Evolutionary conservation across 768 basidiomycete species (phyloP).

Genomic region (Hypsizygus marmoreus): DNA sequence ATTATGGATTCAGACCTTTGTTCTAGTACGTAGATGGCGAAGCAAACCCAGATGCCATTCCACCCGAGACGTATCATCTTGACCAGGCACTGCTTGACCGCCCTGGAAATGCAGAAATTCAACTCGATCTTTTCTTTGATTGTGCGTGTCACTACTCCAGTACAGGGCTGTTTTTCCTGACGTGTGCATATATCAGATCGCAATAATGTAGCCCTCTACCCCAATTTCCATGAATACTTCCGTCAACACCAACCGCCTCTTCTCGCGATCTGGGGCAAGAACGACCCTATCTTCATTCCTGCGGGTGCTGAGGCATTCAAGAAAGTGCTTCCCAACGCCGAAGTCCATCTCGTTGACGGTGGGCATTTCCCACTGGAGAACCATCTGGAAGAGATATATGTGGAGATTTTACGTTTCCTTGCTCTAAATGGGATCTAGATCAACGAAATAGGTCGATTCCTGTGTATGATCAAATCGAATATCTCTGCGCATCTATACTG

Average conservation of each 20-base stretch:
- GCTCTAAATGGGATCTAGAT: background rate
- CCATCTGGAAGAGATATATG: constrained; percentile 37
- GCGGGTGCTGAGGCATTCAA: constrained; percentile 47
- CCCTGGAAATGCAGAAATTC: constrained; percentile 40
- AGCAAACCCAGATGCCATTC: constrained; percentile 33
- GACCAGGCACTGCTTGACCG: constrained; percentile 43
- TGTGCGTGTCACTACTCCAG: constrained; percentile 19
- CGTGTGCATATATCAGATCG: constrained; percentile 30
- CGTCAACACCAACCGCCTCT: constrained; percentile 38
- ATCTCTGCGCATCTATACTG: no score
- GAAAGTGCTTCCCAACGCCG: constrained; percentile 34
- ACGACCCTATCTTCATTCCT: constrained; percentile 44
- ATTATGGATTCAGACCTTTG: background rate
- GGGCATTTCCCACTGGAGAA: constrained; percentile 51
- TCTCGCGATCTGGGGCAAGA: constrained; percentile 50
- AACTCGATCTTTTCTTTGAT: constrained; percentile 42
- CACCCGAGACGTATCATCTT: constrained; percentile 41
- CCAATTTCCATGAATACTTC: constrained; percentile 46
- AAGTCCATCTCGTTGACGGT: constrained; percentile 41
- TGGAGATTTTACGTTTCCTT: constrained; percentile 32
- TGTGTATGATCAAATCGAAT: no score
- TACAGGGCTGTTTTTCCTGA: background rate
- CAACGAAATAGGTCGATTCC: no score
- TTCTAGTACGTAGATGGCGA: constrained; percentile 40
- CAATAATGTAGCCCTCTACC: constrained; percentile 45